Percentiles rank a stretch among this genome's conserved stretches.
Evolutionary conservation across 2,329 filamentous ascomycete species (phyloP).

Genomic region (Colletotrichum sp.): DNA sequence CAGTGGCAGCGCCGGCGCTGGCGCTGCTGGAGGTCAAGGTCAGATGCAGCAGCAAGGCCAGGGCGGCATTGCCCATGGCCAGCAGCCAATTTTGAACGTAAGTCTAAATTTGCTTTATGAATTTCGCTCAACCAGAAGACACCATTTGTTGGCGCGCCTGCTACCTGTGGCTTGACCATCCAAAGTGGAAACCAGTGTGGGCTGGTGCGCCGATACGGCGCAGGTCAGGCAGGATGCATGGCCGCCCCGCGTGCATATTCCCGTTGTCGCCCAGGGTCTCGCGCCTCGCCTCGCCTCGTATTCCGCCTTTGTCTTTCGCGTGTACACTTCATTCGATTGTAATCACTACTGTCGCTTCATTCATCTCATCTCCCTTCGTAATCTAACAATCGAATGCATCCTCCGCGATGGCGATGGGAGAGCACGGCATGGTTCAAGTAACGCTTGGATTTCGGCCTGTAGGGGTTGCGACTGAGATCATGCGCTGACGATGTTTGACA

Average conservation of each 20-base stretch:
- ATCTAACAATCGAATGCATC: not conserved
- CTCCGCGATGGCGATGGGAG: conserved; percentile 2
- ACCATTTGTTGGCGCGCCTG: not conserved
- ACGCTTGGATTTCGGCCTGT: not conserved
- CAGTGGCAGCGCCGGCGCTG: conserved; percentile 39
- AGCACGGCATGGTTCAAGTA: conserved; percentile 13
- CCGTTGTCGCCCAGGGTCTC: not conserved
- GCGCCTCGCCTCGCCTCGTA: not conserved
- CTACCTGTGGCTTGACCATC: conserved; percentile 14
- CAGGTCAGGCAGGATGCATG: conserved; percentile 14
- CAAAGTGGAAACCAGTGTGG: conserved; percentile 22
- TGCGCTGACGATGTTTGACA: conserved; percentile 29
- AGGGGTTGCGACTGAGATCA: not conserved
- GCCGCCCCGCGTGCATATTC: conserved; percentile 7
- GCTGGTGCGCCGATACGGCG: conserved; percentile 19
- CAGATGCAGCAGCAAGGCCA: conserved; percentile 65
- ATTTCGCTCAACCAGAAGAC: not conserved
- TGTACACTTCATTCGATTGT: not conserved
- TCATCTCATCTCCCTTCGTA: not conserved
- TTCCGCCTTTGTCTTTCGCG: not conserved
- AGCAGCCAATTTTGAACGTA: conserved; percentile 80
- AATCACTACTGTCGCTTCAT: not conserved
- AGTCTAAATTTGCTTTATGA: conserved; percentile 32
- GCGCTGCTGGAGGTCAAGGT: conserved; percentile 60
- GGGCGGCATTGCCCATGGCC: conserved; percentile 17